Evolutionary conservation across 305 asterid genomes (phyloP).

Genomic region (Fraxinus angustifolia): DNA sequence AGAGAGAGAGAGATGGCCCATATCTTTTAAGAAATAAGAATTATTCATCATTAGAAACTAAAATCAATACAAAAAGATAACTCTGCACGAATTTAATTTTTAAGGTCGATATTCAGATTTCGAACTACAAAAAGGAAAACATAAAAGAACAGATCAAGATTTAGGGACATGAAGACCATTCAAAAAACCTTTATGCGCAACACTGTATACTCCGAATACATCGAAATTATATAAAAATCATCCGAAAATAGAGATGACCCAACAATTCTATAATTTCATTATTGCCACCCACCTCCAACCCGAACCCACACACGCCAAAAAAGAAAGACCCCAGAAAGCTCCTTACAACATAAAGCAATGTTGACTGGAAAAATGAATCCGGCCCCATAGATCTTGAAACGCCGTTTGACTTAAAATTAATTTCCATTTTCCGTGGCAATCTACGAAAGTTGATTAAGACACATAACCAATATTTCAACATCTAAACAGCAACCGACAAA

Average conservation of each 20-base stretch:
- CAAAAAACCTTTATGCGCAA: background rate
- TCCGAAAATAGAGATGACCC: background rate
- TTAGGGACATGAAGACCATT: background rate
- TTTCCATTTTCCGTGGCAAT: background rate
- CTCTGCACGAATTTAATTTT: background rate
- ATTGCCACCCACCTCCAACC: background rate
- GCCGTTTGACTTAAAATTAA: constrained; percentile 16
- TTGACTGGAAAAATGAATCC: background rate
- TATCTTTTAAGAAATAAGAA: too few species aligned
- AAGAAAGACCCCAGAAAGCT: background rate
- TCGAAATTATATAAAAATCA: background rate
- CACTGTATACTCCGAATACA: background rate
- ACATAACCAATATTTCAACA: constrained; percentile 19
- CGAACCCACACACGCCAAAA: background rate
- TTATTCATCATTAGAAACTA: background rate
- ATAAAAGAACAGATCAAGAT: background rate
- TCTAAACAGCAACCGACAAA: constrained; percentile 32
- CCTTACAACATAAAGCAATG: background rate
- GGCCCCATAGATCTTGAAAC: constrained; percentile 27
- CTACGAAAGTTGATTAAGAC: constrained; percentile 18
- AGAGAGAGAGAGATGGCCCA: background rate
- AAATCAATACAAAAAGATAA: background rate
- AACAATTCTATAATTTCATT: background rate
- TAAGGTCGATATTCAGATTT: background rate
- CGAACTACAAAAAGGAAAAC: background rate